Percentiles rank a stretch among this genome's conserved stretches.
Conservation (phyloP, 225 moss, liverwort and hornwort genomes). For the Marchantia paleacea region DNA sequence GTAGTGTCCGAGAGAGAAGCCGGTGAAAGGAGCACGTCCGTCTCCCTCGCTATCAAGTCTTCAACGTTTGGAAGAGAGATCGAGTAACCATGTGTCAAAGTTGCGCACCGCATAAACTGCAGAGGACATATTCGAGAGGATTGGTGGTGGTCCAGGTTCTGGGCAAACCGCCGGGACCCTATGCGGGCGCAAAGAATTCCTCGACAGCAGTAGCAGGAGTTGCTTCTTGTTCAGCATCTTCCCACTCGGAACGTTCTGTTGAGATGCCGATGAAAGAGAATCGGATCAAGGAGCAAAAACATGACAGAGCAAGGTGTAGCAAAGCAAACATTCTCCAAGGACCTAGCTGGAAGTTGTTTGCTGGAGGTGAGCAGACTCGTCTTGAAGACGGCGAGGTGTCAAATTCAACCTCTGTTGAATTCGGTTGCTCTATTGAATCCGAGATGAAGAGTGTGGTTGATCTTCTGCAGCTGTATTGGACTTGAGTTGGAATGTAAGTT, state of each 20-base stretch:
- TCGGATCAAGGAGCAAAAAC: background rate
- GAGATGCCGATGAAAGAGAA: background rate
- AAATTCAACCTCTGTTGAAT: background rate
- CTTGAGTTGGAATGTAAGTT: background rate
- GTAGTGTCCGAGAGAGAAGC: no score
- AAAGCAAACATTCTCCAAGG: background rate
- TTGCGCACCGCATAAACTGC: conserved; percentile 14
- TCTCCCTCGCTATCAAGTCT: no score
- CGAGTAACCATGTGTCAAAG: conserved; percentile 11
- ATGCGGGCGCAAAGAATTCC: background rate
- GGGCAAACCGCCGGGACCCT: conserved; percentile 20
- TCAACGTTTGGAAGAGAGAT: no score
- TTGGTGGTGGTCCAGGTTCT: conserved; percentile 15
- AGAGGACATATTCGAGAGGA: conserved; percentile 9
- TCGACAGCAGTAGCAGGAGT: background rate
- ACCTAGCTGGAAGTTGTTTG: conserved; percentile 13
- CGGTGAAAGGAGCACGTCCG: no score
- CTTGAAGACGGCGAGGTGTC: conserved; percentile 13
- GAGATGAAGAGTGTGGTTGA: conserved; percentile 7
- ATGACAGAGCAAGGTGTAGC: background rate
- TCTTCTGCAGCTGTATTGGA: background rate
- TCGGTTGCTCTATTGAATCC: background rate
- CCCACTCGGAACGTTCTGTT: background rate
- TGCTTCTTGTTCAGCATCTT: background rate
- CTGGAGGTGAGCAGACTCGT: conserved; percentile 17